A percentile compares a stretch with the other conserved stretches of the same genome.
Conservation (phyloP, 2,329 filamentous ascomycete genomes). For the Coniochaeta prunicola region DNA sequence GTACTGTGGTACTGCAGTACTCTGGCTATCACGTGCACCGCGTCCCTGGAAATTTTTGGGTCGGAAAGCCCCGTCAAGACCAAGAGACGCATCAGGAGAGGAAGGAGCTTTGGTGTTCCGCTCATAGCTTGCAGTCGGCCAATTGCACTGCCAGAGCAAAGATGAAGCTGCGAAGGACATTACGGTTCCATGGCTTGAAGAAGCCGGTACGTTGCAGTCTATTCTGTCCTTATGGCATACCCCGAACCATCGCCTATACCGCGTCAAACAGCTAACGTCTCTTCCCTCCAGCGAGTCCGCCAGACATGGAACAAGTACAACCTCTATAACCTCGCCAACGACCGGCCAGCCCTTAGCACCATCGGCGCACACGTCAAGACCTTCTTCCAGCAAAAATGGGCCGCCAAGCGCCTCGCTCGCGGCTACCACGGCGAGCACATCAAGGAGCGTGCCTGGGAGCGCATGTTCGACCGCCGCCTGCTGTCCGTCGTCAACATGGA, state of each 20-base stretch:
- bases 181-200: conserved; percentile 60
- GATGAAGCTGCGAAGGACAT: conserved; percentile 47
- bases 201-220: conserved; percentile 45
- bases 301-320: conserved; percentile 98
- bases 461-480: conserved; percentile 80
- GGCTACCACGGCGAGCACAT: conserved; percentile 95
- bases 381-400: conserved; percentile 99
- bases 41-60: conserved; percentile 4
- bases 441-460: conserved; percentile 86
- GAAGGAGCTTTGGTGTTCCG: background rate
- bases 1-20: background rate
- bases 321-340: conserved; percentile 73
- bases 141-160: conserved; percentile 19
- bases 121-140: conserved; percentile 2
- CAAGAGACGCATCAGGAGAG: no score
- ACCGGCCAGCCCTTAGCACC: conserved; percentile 26
- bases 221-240: background rate
- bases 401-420: conserved; percentile 73
- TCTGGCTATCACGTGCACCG: conserved; percentile 2
- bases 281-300: conserved; percentile 65
- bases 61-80: background rate
- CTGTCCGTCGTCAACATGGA: conserved; percentile 82
- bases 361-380: conserved; percentile 41
- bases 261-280: conserved; percentile 3
- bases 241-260: no score